Conservation (phyloP, 371 early-diverging fungal genomes). For the Mortierella sp. region DNA sequence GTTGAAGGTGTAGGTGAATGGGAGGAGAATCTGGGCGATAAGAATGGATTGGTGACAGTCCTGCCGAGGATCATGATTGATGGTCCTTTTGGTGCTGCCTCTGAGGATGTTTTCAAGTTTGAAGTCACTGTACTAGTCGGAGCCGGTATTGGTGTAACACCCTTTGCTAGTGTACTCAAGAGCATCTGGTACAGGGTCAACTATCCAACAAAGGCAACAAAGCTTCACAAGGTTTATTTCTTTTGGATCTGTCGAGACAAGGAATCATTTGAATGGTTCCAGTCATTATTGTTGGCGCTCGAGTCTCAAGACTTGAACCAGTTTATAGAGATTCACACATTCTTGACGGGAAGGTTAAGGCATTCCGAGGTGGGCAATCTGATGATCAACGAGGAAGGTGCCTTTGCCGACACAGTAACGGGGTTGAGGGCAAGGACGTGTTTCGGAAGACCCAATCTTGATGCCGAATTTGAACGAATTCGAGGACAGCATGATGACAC, state of each 20-base stretch:
- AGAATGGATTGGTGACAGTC: slow-evolving; percentile 37
- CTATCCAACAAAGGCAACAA: slow-evolving; percentile 57
- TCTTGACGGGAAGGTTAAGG: slow-evolving; percentile 74
- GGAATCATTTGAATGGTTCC: slow-evolving; percentile 84
- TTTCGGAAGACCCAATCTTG: background rate
- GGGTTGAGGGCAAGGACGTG: background rate
- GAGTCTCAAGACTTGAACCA: slow-evolving; percentile 73
- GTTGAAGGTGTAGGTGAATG: slow-evolving; percentile 62
- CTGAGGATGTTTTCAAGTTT: slow-evolving; percentile 88
- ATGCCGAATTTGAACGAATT: slow-evolving; percentile 56
- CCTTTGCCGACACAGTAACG: background rate
- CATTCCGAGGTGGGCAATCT: slow-evolving; percentile 41
- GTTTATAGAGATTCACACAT: slow-evolving; percentile 79
- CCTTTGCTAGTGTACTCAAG: slow-evolving; percentile 58
- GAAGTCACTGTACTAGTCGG: slow-evolving; percentile 84
- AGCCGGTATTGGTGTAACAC: slow-evolving; percentile 84
- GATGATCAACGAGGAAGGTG: background rate
- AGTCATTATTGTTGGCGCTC: slow-evolving; percentile 73
- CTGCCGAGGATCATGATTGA: slow-evolving; percentile 82
- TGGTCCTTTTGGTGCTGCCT: slow-evolving; percentile 89
- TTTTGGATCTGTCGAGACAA: slow-evolving; percentile 88
- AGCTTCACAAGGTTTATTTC: slow-evolving; percentile 85
- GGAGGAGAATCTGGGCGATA: slow-evolving; percentile 54
- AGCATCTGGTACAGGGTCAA: slow-evolving; percentile 61
- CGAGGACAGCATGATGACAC: slow-evolving; percentile 58